Evolutionary conservation across 2,329 filamentous ascomycete species (phyloP).

Genomic region (Fusarium succisae): DNA sequence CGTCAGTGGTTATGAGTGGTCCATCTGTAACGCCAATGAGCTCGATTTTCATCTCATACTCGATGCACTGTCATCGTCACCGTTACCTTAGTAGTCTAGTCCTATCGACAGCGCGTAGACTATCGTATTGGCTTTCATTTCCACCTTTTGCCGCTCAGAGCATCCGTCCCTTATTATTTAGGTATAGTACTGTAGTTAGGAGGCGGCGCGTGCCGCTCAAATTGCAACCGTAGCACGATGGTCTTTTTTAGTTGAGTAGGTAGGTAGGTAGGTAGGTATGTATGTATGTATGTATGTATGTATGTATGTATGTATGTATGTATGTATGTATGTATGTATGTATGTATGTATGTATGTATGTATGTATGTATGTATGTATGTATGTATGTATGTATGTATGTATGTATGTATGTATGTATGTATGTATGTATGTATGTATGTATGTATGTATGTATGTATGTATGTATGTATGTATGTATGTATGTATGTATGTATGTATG

Average conservation of each 20-base stretch:
- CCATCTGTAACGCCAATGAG: constrained; percentile 1
- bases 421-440: background rate
- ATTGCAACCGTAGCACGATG: constrained; percentile 1
- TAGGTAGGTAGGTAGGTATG: too few relatives aligned
- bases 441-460: too few relatives aligned
- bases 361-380: too few relatives aligned
- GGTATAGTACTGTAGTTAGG: background rate
- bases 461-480: too few relatives aligned
- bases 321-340: background rate
- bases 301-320: too few relatives aligned
- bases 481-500: background rate
- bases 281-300: background rate
- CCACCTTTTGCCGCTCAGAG: background rate
- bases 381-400: too few relatives aligned
- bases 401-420: too few relatives aligned
- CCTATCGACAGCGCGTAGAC: background rate
- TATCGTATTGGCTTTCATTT: background rate
- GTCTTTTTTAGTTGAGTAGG: background rate
- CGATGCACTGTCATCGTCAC: background rate
- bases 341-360: background rate
- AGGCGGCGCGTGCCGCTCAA: constrained; percentile 1
- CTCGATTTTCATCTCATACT: constrained; percentile 2
- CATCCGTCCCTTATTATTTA: background rate
- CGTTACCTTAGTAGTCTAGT: too few relatives aligned
- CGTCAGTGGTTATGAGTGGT: background rate